These are phyloP conservation scores for Xylariales sp. DNA, from an alignment of 2,329 filamentous ascomycete genomes.

Conservation along the genomic window DNA sequence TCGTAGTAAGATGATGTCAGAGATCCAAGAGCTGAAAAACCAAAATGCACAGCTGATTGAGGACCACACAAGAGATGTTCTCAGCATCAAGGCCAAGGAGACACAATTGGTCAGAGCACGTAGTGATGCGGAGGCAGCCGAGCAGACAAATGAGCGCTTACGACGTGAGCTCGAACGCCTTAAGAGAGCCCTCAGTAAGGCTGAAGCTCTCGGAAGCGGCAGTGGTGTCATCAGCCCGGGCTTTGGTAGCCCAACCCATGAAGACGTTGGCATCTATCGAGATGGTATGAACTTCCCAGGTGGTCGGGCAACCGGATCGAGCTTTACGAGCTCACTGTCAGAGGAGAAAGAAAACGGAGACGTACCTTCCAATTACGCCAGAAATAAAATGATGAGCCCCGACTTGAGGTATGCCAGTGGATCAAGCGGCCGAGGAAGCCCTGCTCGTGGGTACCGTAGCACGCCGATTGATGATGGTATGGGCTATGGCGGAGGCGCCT, in stretches of 20 bases:
- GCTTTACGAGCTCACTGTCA: constrained; percentile 61
- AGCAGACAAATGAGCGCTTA: constrained; percentile 79
- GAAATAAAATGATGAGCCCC: constrained; percentile 49
- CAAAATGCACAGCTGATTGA: constrained; percentile 96
- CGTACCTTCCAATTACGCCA: constrained; percentile 31
- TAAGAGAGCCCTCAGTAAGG: constrained; percentile 74
- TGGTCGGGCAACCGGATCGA: constrained; percentile 48
- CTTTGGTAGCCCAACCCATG: constrained; percentile 47
- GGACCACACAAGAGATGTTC: constrained; percentile 89
- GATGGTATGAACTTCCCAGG: constrained; percentile 37
- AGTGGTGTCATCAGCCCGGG: constrained; percentile 36
- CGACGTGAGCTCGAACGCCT: constrained; percentile 86
- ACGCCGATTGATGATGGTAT: constrained; percentile 21
- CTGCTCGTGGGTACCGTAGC: constrained; percentile 50
- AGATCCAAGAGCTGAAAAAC: constrained; percentile 92
- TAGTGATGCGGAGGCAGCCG: constrained; percentile 83
- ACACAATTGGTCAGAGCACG: constrained; percentile 91
- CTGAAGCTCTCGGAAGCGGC: constrained; percentile 43
- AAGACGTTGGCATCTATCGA: constrained; percentile 58
- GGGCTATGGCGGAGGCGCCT: constrained; percentile 13
- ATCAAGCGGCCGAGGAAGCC: constrained; percentile 56
- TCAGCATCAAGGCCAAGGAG: constrained; percentile 97
- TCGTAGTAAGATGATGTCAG: constrained; percentile 73
- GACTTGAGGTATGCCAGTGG: constrained; percentile 48
- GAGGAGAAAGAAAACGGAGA: constrained; percentile 76